Base-by-base conservation (phyloP, 192 early-diverging fungal species). In the Mortierella alpina region DNA sequence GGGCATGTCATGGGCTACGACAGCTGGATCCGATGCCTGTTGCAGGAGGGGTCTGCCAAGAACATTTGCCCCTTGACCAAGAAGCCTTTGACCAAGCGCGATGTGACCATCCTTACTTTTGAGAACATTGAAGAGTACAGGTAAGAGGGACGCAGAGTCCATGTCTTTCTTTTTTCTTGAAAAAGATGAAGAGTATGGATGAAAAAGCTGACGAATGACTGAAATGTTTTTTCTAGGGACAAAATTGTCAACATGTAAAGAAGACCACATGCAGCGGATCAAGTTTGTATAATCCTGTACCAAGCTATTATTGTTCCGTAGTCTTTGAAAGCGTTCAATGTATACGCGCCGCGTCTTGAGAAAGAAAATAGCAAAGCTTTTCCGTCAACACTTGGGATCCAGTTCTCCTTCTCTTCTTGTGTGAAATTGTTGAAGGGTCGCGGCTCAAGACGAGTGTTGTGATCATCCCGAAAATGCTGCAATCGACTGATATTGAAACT, bases 21-120 rank as follows among this genome's bases (percentile, higher is more conserved):
- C 64, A 94, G 88, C 75, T 95, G 94, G 94, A 91, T 95, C 45
- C 91, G 95, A 46, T 96, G 96, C 68, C 82, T 98, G 61, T 90
- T 91, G 59, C 90, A 92, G 52, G 92, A 91, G 70, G 92, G 91
- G 45, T 86, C 89, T 53, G 92, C 92, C 71, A 89, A 91, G 66
- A 98, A 97, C 81, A 94, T 94, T 44, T 98, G 96, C 47, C 96
- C 96, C 46, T 86, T 98, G 73, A 96, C 96, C 45, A 98, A 98
- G 87, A 96, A 96, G 77, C 92, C 94, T 42, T 79, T 97, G 61
- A 92, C 95, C 53, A 96, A 97, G 84, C 91, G 96, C 67, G 96
- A 98, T 69, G 84, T 98, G 42, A 93, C 92, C 6, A 78, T 94
- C 51, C 80, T 94, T 23, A 94, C 93, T 5, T 87, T 85, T 76